A percentile compares a stretch with the other conserved stretches of the same genome.
These are phyloP conservation scores for Diaporthe eres DNA, from an alignment of 2,329 filamentous ascomycete species.

Conservation along the genomic window DNA sequence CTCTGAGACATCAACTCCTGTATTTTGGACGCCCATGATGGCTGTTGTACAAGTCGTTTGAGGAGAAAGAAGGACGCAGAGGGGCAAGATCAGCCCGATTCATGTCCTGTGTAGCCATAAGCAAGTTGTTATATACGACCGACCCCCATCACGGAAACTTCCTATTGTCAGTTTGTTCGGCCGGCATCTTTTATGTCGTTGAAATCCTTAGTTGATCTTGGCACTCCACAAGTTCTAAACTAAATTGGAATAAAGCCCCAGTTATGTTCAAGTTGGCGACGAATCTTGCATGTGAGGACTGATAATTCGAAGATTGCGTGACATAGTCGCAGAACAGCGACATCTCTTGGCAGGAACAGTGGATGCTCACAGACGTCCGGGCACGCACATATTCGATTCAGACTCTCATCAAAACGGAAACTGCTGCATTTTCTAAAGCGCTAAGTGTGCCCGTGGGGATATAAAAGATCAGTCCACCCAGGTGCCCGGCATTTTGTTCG, in stretches of 20 bases:
- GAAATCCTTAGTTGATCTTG: conserved; percentile 24
- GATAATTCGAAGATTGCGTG: conserved; percentile 20
- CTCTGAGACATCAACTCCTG: conserved; percentile 2
- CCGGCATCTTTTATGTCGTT: conserved; percentile 8
- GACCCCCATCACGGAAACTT: neutral
- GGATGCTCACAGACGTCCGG: neutral
- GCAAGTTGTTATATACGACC: neutral
- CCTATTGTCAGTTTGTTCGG: neutral
- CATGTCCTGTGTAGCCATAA: neutral
- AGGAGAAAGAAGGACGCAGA: neutral
- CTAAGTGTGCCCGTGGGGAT: neutral
- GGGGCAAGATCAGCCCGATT: neutral
- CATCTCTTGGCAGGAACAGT: conserved; percentile 12
- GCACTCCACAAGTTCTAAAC: conserved; percentile 9
- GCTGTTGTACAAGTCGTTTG: neutral
- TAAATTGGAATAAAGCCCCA: conserved; percentile 6
- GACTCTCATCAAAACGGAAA: neutral
- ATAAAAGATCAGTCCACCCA: conserved; percentile 1
- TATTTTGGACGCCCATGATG: conserved; percentile 13
- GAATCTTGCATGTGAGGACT: conserved; percentile 25
- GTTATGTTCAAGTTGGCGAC: conserved; percentile 6
- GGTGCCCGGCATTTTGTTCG: neutral
- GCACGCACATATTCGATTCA: neutral
- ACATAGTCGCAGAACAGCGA: conserved; percentile 15
- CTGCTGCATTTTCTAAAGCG: neutral